Conservation (phyloP, 305 asterid genomes). For the Fraxinus latifolia region DNA sequence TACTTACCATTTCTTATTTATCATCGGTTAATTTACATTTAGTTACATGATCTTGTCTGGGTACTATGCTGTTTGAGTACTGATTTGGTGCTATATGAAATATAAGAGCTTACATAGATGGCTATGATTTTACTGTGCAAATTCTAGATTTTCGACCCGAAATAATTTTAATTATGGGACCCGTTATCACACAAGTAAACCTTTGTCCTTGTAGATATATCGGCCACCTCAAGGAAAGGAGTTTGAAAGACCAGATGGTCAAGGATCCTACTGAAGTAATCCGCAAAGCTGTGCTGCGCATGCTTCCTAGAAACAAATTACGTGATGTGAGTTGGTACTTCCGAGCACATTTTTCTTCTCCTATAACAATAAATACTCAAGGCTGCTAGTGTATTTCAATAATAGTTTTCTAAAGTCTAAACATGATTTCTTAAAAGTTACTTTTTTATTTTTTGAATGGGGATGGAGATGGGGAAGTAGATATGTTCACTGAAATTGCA, state of each 20-base stretch:
- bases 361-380: background rate
- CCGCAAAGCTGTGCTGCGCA: constrained; percentile 91
- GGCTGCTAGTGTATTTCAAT: background rate
- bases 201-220: constrained; percentile 46
- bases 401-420: background rate
- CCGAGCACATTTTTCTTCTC: constrained; percentile 9
- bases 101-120: background rate
- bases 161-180: background rate
- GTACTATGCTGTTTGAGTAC: constrained; percentile 4
- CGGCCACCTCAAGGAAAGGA: constrained; percentile 93
- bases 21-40: background rate
- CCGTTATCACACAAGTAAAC: background rate
- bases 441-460: background rate
- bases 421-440: background rate
- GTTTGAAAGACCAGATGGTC: constrained; percentile 91
- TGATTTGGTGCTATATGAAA: constrained; percentile 9
- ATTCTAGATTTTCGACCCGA: background rate
- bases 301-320: constrained; percentile 92
- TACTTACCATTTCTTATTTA: constrained; percentile 23
- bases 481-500: background rate
- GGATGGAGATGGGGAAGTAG: background rate
- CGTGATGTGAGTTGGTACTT: constrained; percentile 65
- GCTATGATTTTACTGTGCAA: background rate
- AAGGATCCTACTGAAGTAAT: constrained; percentile 96
- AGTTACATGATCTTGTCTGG: background rate